Evolutionary conservation across 176 grass and related monocot genomes (phyloP).

Genomic region (Saccharum spontaneum): DNA sequence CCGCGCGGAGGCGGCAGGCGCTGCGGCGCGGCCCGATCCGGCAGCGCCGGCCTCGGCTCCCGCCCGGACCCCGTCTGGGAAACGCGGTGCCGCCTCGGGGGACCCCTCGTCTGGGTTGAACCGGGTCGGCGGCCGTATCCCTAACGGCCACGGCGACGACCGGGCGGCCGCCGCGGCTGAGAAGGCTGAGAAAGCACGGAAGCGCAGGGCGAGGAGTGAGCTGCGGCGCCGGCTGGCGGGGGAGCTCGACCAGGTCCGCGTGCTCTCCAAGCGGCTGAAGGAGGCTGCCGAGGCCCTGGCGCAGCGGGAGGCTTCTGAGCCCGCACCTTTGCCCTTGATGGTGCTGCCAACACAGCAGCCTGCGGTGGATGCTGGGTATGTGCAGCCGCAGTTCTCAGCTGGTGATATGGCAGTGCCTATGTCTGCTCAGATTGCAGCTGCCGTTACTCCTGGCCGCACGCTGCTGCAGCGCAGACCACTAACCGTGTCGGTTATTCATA

Average conservation of each 20-base stretch:
- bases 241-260: conserved; percentile 82
- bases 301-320: conserved; percentile 1
- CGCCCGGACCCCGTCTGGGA: not conserved
- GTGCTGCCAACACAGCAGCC: not conserved
- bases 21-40: conserved; percentile 22
- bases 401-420: not conserved
- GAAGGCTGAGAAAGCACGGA: conserved; percentile 38
- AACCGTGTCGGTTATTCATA: conserved; percentile 51
- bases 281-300: conserved; percentile 40
- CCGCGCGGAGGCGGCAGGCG: conserved; percentile 9
- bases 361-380: conserved; percentile 34
- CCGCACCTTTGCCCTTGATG: not conserved
- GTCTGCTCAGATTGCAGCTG: not conserved
- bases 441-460: conserved; percentile 11
- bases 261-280: conserved; percentile 61
- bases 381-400: conserved; percentile 49
- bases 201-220: conserved; percentile 60
- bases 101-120: conserved; percentile 47
- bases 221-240: conserved; percentile 58
- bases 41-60: not conserved
- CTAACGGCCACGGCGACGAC: conserved; percentile 40
- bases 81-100: conserved; percentile 17
- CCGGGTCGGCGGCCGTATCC: conserved; percentile 12
- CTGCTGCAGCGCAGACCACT: conserved; percentile 31
- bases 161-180: not conserved